phyloP scores from a whole-genome alignment of 306 rosid species.

The Castanopsis chinensis region DNA sequence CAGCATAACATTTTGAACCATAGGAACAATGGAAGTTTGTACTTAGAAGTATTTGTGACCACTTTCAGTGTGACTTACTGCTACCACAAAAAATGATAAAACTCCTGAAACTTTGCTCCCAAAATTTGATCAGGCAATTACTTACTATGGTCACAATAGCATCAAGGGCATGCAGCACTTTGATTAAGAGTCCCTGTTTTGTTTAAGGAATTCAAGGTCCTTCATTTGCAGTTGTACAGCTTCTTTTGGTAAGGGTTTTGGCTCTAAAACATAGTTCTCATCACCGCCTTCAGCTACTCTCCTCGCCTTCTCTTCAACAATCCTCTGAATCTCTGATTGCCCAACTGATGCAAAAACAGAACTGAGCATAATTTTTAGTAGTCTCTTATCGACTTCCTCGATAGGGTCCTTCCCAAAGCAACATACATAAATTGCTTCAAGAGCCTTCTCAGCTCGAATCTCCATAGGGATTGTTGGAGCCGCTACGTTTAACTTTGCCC shows the following conservation, averaged over 20 bases:
- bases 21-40: background rate
- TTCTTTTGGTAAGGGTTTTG: constrained; percentile 63
- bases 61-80: background rate
- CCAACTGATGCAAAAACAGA: constrained; percentile 66
- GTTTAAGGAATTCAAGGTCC: constrained; percentile 85
- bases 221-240: constrained; percentile 87
- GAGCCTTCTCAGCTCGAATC: constrained; percentile 73
- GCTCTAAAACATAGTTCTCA: constrained; percentile 37
- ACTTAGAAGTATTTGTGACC: background rate
- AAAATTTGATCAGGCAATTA: background rate
- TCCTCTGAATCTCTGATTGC: constrained; percentile 52
- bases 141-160: background rate
- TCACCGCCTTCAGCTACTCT: constrained; percentile 62
- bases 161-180: background rate
- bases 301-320: constrained; percentile 53
- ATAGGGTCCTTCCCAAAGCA: constrained; percentile 65
- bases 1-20: background rate
- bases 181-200: constrained; percentile 49
- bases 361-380: constrained; percentile 51
- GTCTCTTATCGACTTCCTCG: constrained; percentile 64
- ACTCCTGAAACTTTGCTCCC: background rate
- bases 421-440: constrained; percentile 77
- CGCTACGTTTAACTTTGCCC: constrained; percentile 55
- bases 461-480: constrained; percentile 64
- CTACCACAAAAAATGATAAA: background rate